Evolutionary conservation across 2,329 filamentous ascomycete species (phyloP).

Genomic region (Neopestalotiopsis sp.): DNA sequence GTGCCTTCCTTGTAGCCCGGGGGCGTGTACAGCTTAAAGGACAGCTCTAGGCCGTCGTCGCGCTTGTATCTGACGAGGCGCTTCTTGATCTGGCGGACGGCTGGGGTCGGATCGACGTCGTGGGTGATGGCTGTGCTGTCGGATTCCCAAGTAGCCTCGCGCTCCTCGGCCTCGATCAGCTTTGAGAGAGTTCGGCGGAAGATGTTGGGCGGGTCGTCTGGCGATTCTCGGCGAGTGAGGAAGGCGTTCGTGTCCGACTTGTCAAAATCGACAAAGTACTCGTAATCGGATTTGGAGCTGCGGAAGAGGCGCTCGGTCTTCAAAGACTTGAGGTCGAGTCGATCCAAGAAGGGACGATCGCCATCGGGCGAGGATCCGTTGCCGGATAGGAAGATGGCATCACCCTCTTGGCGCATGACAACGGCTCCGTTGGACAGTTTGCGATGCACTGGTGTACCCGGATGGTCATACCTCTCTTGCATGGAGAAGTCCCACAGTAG

Average conservation of each 20-base stretch:
- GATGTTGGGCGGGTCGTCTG: constrained; percentile 9
- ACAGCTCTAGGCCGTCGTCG: constrained; percentile 8
- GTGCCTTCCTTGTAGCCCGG: constrained; percentile 4
- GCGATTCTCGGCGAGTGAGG: constrained; percentile 1
- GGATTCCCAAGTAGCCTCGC: background rate
- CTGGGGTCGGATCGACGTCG: background rate
- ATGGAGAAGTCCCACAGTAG: background rate
- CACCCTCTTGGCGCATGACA: constrained; percentile 6
- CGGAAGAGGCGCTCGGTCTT: constrained; percentile 8
- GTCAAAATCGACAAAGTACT: constrained; percentile 9
- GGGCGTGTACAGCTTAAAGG: background rate
- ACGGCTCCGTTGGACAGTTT: background rate
- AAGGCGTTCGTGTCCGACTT: constrained; percentile 5
- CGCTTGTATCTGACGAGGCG: constrained; percentile 12
- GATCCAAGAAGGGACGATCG: constrained; percentile 7
- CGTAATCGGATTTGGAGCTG: background rate
- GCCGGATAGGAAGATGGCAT: background rate
- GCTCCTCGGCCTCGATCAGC: background rate
- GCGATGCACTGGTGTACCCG: background rate
- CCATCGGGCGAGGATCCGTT: constrained; percentile 6
- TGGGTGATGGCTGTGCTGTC: background rate
- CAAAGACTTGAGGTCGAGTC: background rate
- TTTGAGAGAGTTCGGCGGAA: background rate
- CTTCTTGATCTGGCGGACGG: constrained; percentile 11
- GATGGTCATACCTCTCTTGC: constrained; percentile 6